Percentiles rank a stretch among this genome's conserved stretches.
Evolutionary conservation across 768 basidiomycete species (phyloP).

Genomic region (Gloeopeniophorella convolvens): DNA sequence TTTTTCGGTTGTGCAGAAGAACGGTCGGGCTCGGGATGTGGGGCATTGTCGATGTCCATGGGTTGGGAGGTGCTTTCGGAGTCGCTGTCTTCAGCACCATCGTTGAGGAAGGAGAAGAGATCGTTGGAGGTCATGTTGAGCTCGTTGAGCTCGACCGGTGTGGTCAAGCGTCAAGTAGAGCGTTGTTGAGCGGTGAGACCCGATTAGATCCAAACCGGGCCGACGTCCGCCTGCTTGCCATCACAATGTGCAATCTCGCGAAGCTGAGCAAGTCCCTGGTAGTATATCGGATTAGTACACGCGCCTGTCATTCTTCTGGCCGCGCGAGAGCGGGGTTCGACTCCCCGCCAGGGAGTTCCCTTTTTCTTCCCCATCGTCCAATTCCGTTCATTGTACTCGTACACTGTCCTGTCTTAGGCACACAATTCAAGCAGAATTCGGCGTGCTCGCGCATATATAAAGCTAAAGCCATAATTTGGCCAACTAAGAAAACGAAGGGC

Average conservation of each 20-base stretch:
- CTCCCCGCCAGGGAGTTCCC: slow-evolving; percentile 28
- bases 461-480: too few relatives aligned
- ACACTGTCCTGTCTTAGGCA: too few relatives aligned
- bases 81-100: slow-evolving; percentile 30
- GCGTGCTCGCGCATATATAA: too few relatives aligned
- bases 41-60: slow-evolving; percentile 9
- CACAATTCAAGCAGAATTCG: too few relatives aligned
- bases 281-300: slow-evolving; percentile 24
- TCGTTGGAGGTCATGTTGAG: slow-evolving; percentile 34
- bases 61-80: slow-evolving; percentile 25
- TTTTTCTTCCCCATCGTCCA: neutral
- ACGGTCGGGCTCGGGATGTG: slow-evolving; percentile 20
- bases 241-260: too few relatives aligned
- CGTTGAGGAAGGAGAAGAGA: slow-evolving; percentile 64
- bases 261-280: slow-evolving; percentile 6
- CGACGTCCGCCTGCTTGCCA: too few relatives aligned
- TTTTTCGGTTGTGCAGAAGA: slow-evolving; percentile 30
- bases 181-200: too few relatives aligned
- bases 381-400: too few relatives aligned
- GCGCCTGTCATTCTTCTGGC: slow-evolving; percentile 15
- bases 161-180: neutral
- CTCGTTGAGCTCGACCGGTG: neutral
- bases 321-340: slow-evolving; percentile 32
- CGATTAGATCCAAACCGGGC: too few relatives aligned
- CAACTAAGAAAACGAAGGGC: too few relatives aligned